Percentiles rank a stretch among this genome's conserved stretches.
These are phyloP conservation scores for Lachancea sp. DNA, from an alignment of 805 yeast genomes.

Conservation along the genomic window DNA sequence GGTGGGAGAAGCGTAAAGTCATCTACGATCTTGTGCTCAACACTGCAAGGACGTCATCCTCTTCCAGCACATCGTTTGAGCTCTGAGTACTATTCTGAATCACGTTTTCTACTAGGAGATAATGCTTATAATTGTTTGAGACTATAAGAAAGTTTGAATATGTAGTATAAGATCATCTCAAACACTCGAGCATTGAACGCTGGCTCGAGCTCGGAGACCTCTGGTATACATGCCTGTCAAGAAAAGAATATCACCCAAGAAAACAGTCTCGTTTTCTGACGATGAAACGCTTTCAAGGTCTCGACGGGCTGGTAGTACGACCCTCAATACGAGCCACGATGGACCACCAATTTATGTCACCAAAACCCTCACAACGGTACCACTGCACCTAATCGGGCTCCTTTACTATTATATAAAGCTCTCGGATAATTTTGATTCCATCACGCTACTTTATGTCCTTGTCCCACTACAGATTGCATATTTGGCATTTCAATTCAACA, in stretches of 20 bases:
- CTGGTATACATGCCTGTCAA: conserved; percentile 18
- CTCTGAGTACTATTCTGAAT: too few relatives aligned
- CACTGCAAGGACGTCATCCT: too few relatives aligned
- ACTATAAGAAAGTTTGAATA: too few relatives aligned
- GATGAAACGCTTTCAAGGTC: conserved; percentile 27
- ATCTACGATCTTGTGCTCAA: too few relatives aligned
- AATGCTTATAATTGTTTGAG: too few relatives aligned
- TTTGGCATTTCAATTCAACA: conserved; percentile 32
- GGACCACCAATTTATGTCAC: conserved; percentile 33
- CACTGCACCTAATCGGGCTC: conserved; percentile 31
- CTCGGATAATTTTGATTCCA: conserved; percentile 24
- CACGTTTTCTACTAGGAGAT: too few relatives aligned
- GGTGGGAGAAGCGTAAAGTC: too few relatives aligned
- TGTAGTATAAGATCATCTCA: too few relatives aligned
- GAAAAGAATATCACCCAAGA: conserved; percentile 20
- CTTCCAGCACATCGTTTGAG: too few relatives aligned
- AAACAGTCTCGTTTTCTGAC: conserved; percentile 32
- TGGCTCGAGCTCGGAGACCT: too few relatives aligned
- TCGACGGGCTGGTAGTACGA: conserved; percentile 13
- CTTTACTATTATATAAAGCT: conserved; percentile 29
- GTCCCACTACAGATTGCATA: conserved; percentile 34
- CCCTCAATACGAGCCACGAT: conserved; percentile 21
- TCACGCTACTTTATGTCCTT: conserved; percentile 26
- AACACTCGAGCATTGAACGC: too few relatives aligned
- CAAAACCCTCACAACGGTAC: conserved; percentile 25